Evolutionary conservation across 495 filamentous ascomycete species (phyloP), one percentile per base, ranked within the genome.

Genomic region (Aspergillus bertholletiae): DNA sequence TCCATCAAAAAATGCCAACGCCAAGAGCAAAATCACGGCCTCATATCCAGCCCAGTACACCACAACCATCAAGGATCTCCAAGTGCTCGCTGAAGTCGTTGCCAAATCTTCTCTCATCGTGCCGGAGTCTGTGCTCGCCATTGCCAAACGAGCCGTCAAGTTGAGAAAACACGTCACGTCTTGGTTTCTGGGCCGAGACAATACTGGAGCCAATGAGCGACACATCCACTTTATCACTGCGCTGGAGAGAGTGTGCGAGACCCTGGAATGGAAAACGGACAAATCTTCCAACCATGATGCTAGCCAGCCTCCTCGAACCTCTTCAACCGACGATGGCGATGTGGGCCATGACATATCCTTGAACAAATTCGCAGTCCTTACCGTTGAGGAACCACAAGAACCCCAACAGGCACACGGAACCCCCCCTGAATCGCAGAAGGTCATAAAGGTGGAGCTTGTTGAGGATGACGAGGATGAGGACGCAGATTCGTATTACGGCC

Each of bases 371-470:
- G 58, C 64, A 46, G 60, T 62, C 24, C 62, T 71, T 51, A 61
- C 62, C n/a, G 56, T 71, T 11, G 64, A 71, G 54, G 68, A 71
- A 55, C 66, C 68, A 3, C 53, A 57, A 32, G 56, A 71, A 11
- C 50, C 49, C 28, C 45, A 54, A 40, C 17, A 59, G 45, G 41
- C 35, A 20, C 53, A 59, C 52, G 35, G 18, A 17, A 34, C 45
- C 11, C 20, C 50, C 32, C 17, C 49, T 7, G 57, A 56, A 56
- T 56, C 52, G 34, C 57, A 64, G 53, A 57, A 62, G 52, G 32
- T 68, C 8, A 60, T 65, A 41, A 58, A 65, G 49, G 64, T 64
- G 46, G 41, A 40, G 7, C 21, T 66, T 40, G 51, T 56, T 53
- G 61, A 69, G 30, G 57, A 66, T 45, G 60, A 66, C 27, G 61